A percentile compares a stretch with the other conserved stretches of the same genome.
These are phyloP conservation scores for Penicillium malachiteum DNA, from an alignment of 495 filamentous ascomycete species.

Conservation along the genomic window DNA sequence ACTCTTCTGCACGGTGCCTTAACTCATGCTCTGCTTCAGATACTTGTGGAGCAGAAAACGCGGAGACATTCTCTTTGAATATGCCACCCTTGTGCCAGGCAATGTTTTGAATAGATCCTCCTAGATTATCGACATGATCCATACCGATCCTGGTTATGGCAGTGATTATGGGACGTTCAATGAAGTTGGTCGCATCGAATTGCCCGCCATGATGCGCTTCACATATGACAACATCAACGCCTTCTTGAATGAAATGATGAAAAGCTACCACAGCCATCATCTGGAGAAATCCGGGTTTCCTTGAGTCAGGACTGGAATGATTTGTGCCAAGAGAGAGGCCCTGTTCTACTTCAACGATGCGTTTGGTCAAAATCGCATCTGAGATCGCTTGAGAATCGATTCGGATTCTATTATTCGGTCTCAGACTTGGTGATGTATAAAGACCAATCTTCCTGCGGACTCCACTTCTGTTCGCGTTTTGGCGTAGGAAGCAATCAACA, in stretches of 20 bases:
- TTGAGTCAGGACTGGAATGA: not conserved
- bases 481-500: conserved; percentile 44
- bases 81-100: conserved; percentile 91
- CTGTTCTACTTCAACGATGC: conserved; percentile 68
- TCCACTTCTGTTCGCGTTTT: conserved; percentile 30
- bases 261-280: conserved; percentile 72
- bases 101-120: conserved; percentile 72
- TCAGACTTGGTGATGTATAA: conserved; percentile 75
- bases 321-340: conserved; percentile 16
- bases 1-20: conserved; percentile 61
- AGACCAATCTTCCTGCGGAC: conserved; percentile 57
- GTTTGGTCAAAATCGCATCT: conserved; percentile 53
- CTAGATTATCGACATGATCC: conserved; percentile 76
- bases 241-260: conserved; percentile 65
- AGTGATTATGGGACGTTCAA: conserved; percentile 61
- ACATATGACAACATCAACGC: conserved; percentile 64
- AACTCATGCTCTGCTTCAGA: conserved; percentile 58
- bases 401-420: conserved; percentile 60
- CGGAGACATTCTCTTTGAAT: conserved; percentile 64
- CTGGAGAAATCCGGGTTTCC: conserved; percentile 38
- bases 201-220: conserved; percentile 70
- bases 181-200: conserved; percentile 76
- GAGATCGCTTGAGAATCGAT: conserved; percentile 54
- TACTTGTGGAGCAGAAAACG: conserved; percentile 67
- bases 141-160: conserved; percentile 76